phyloP scores from a whole-genome alignment of 78 protist genomes.

The Acrasis kona region DNA sequence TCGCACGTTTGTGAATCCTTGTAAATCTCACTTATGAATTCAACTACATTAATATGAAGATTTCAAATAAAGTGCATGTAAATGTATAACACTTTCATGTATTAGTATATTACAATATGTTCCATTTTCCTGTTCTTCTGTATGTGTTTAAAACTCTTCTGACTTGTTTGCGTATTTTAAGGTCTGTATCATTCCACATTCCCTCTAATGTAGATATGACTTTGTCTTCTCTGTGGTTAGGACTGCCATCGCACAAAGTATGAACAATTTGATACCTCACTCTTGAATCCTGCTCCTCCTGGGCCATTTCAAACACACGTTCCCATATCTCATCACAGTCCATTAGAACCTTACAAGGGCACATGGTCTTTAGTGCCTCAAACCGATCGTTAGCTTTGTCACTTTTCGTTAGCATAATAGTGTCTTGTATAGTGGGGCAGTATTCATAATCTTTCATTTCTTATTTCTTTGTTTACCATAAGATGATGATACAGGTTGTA shows the following conservation, averaged over 20 bases:
- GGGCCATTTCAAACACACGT: background rate
- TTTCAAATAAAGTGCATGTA: no score
- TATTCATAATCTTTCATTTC: no score
- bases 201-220: background rate
- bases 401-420: no score
- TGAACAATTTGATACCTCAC: background rate
- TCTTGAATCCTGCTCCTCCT: background rate
- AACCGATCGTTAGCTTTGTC: no score
- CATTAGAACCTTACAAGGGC: background rate
- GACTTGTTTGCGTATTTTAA: background rate
- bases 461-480: no score
- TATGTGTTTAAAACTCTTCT: background rate
- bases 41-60: no score
- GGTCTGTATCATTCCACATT: background rate
- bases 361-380: background rate
- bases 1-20: no score
- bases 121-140: conserved; percentile 1
- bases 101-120: background rate
- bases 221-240: background rate
- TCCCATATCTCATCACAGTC: background rate
- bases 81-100: no score
- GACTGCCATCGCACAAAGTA: background rate
- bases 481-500: no score
- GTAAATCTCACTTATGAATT: no score
- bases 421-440: no score